These are phyloP conservation scores for Postia placenta DNA, from an alignment of 768 basidiomycete species.

Conservation along the genomic window DNA sequence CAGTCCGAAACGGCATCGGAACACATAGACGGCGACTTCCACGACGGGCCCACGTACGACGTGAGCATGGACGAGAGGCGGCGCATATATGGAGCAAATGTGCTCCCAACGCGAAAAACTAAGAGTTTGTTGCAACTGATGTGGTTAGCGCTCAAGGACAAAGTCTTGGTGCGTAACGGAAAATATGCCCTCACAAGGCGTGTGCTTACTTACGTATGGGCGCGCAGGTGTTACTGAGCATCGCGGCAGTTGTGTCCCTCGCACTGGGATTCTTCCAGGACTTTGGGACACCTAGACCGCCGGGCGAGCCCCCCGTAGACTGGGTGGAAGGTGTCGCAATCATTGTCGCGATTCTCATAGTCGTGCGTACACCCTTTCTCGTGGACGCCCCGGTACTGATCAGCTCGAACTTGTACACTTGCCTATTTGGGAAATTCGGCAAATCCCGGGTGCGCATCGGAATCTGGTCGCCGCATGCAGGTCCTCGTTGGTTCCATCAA, in stretches of 20 bases:
- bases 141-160: slow-evolving; percentile 61
- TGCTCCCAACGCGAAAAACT: slow-evolving; percentile 38
- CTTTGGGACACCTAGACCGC: slow-evolving; percentile 63
- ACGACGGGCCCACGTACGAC: slow-evolving; percentile 21
- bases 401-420: neutral
- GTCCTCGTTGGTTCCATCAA: slow-evolving; percentile 90
- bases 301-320: slow-evolving; percentile 72
- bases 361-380: slow-evolving; percentile 36
- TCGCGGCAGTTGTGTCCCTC: slow-evolving; percentile 89
- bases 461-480: slow-evolving; percentile 26
- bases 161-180: slow-evolving; percentile 44
- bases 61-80: slow-evolving; percentile 37
- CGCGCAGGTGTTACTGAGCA: slow-evolving; percentile 75
- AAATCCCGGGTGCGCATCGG: neutral
- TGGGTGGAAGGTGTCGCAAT: slow-evolving; percentile 96
- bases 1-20: neutral
- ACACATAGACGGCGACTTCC: slow-evolving; percentile 3
- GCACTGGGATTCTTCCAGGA: slow-evolving; percentile 94
- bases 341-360: slow-evolving; percentile 68
- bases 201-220: neutral
- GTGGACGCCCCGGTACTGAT: neutral
- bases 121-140: slow-evolving; percentile 49
- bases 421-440: neutral
- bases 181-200: slow-evolving; percentile 21
- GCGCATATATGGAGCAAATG: slow-evolving; percentile 47